Base-by-base conservation (phyloP, 1,284 basidiomycete genomes). In the Sutorius eximius region DNA sequence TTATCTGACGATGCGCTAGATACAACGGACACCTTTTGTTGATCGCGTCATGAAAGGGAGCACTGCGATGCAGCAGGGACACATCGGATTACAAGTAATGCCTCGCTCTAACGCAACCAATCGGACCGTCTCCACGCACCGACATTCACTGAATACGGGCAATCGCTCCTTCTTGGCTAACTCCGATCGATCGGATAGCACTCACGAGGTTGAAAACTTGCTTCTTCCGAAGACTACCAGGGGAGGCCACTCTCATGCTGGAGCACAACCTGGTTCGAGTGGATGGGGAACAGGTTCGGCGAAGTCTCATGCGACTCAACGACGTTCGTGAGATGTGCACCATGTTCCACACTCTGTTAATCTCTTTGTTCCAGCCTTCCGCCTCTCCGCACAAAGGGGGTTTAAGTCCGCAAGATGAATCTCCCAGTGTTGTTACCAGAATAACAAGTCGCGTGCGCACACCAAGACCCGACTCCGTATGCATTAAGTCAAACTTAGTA, bases 21-120 rank as follows among this genome's bases (percentile, higher is more conserved):
- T 89, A 51, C 89, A 90, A 69, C 76, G 89, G 48, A 89, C 89
- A 5, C 86, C 88, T 11, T 74, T 91, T 41, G 74, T 78, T 8
- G 80, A 78, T 61, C 82, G 83, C 47, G 76, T 72, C 42, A 66
- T 71, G 52, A 71, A 69, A 40, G 62, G 60, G 52, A 55, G 58
- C 18, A 71, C 74, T 56, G 66, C 64, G 36, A 61, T 62, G 43
- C 68, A 69, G 37, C 77, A 73, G 51, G 56, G 54, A 16, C 59
- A 51, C 29, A 13, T 56, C 11, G 69, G 60, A 50, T 45, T 52
- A 22, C 65, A 68, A 44, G 29, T 18, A 22, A 50, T 40, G 24
- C 50, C 57, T n/a, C 66, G 58, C 11, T 48, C 60, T 34, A 51
- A 55, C 34, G 48, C n/a, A 36, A 51, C 59, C 8, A 50, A 42